Evolutionary conservation across 495 filamentous ascomycete species (phyloP).

Genomic region (Penicillium roqueforti): DNA sequence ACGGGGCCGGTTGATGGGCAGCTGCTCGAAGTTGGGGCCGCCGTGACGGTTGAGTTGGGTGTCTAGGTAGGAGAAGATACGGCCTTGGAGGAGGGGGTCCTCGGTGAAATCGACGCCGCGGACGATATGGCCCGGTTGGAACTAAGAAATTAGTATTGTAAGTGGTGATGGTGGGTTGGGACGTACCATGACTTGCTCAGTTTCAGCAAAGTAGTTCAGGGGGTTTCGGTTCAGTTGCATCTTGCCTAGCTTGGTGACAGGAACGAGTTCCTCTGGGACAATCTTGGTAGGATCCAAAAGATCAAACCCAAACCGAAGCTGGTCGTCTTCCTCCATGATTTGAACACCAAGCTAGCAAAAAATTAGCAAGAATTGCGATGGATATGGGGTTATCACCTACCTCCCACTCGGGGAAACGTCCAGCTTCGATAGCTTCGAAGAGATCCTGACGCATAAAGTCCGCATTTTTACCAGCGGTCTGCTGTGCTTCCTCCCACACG

Average conservation of each 20-base stretch:
- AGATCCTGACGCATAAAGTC: conserved; percentile 70
- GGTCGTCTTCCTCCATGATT: conserved; percentile 65
- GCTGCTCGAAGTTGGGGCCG: conserved; percentile 67
- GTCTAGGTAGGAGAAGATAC: conserved; percentile 72
- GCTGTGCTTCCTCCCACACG: conserved; percentile 71
- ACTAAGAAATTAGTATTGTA: conserved; percentile 15
- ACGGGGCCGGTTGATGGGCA: conserved; percentile 67
- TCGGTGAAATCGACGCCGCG: conserved; percentile 70
- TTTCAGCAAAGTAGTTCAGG: conserved; percentile 74
- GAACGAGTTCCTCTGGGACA: conserved; percentile 66
- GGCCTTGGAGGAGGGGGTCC: conserved; percentile 69
- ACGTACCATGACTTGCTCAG: conserved; percentile 65
- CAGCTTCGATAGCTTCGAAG: conserved; percentile 63
- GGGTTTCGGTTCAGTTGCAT: conserved; percentile 69
- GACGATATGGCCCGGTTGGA: conserved; percentile 52
- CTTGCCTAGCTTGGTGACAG: conserved; percentile 60
- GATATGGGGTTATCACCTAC: conserved; percentile 19
- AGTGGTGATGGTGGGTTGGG: not conserved
- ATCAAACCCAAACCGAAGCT: conserved; percentile 64
- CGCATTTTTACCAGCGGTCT: conserved; percentile 62
- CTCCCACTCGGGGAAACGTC: conserved; percentile 67
- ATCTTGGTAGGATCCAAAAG: conserved; percentile 74
- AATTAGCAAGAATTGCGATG: conserved; percentile 5
- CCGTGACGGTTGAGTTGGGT: conserved; percentile 69
- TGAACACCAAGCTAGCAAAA: conserved; percentile 56